These are phyloP conservation scores for Alloteropsis angusta DNA, from an alignment of 202 grass and related monocot species.

Conservation along the genomic window DNA sequence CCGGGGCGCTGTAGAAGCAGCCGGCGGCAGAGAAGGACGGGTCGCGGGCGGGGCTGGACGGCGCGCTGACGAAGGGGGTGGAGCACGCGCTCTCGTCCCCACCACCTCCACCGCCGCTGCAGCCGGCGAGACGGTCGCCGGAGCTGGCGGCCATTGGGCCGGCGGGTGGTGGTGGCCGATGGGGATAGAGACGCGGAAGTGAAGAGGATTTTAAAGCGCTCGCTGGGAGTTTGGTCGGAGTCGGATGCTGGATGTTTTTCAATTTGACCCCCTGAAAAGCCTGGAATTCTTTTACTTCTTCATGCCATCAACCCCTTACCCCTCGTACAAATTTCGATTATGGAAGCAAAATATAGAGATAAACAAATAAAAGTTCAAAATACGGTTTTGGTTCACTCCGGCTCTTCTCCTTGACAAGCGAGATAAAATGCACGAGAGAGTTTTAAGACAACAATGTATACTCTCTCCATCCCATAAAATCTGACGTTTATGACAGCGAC, in stretches of 20 bases:
- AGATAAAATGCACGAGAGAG: too few relatives aligned
- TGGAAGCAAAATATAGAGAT: not conserved
- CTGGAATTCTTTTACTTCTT: too few relatives aligned
- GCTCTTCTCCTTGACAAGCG: too few relatives aligned
- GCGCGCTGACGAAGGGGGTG: slow-evolving; percentile 48
- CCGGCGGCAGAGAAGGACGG: not conserved
- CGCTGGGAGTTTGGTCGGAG: too few relatives aligned
- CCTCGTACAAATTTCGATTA: not conserved
- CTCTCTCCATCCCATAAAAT: too few relatives aligned
- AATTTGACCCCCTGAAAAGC: not conserved
- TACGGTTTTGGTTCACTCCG: not conserved
- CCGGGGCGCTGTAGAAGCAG: slow-evolving; percentile 39
- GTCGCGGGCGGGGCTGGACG: slow-evolving; percentile 32
- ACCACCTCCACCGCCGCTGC: not conserved
- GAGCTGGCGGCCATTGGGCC: slow-evolving; percentile 21
- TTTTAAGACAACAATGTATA: too few relatives aligned
- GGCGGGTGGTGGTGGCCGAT: slow-evolving; percentile 17
- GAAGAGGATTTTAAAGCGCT: not conserved
- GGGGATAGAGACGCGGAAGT: not conserved
- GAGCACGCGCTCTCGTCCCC: slow-evolving; percentile 25
- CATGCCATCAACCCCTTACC: not conserved
- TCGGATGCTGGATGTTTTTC: not conserved
- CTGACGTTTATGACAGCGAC: too few relatives aligned
- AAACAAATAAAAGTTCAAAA: not conserved
- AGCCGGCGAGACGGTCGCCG: not conserved